phyloP scores from a whole-genome alignment of 768 basidiomycete species.

The Agaricus subrufescens region DNA sequence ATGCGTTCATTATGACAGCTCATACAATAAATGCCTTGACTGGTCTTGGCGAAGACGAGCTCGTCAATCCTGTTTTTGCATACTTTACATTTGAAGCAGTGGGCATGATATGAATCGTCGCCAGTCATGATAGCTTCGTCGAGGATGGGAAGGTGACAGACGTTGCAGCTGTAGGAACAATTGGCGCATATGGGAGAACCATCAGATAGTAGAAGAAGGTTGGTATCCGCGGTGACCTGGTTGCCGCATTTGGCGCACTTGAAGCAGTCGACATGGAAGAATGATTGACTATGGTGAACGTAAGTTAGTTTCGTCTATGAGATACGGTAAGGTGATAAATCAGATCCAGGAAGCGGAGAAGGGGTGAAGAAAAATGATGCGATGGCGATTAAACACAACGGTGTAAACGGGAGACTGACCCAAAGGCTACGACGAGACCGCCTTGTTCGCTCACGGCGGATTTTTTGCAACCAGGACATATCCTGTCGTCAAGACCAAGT shows the following conservation, averaged over 20 bases:
- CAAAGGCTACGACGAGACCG: constrained; percentile 92
- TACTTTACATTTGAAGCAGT: constrained; percentile 97
- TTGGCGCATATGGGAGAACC: constrained; percentile 95
- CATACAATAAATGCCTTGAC: constrained; percentile 99
- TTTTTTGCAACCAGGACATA: constrained; percentile 79
- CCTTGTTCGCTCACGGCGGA: constrained; percentile 79
- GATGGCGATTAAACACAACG: background rate
- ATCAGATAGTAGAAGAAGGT: constrained; percentile 93
- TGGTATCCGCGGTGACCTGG: constrained; percentile 93
- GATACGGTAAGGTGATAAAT: background rate
- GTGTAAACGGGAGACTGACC: constrained; percentile 48
- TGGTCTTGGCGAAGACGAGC: constrained; percentile 97
- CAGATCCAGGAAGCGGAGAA: background rate
- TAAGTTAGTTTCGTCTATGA: constrained; percentile 7
- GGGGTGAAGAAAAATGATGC: background rate
- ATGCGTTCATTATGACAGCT: constrained; percentile 97
- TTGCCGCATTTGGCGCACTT: constrained; percentile 94
- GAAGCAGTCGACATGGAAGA: constrained; percentile 95
- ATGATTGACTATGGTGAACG: constrained; percentile 61
- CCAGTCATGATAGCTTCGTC: constrained; percentile 99
- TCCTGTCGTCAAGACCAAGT: constrained; percentile 43
- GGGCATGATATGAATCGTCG: constrained; percentile 97
- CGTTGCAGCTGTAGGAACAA: constrained; percentile 93
- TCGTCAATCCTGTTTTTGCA: constrained; percentile 96
- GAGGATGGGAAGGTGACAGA: constrained; percentile 90